A percentile compares a stretch with the other conserved stretches of the same genome.
These are phyloP conservation scores for Vishniacozyma victoriae DNA, from an alignment of 768 basidiomycete genomes.

Conservation along the genomic window DNA sequence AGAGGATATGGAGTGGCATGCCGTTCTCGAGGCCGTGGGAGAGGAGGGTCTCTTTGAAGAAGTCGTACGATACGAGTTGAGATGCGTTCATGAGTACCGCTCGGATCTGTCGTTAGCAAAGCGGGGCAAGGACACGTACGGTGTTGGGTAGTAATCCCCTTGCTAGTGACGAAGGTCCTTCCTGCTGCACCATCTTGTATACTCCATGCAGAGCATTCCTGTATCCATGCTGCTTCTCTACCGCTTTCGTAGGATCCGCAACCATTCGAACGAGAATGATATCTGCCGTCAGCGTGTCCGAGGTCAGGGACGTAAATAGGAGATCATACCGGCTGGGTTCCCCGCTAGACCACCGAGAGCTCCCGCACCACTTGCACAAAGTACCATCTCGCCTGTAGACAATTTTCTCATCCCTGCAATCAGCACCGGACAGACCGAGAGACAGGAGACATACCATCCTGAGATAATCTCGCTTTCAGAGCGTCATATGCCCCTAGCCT, in stretches of 20 bases:
- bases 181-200: conserved; percentile 38
- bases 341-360: conserved; percentile 42
- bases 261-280: conserved; percentile 43
- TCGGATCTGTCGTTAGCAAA: conserved; percentile 27
- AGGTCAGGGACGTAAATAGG: neutral
- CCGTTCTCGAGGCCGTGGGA: conserved; percentile 29
- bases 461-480: conserved; percentile 31
- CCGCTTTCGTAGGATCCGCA: conserved; percentile 38
- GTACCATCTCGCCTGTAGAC: conserved; percentile 27
- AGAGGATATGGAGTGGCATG: conserved; percentile 41
- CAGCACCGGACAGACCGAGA: neutral
- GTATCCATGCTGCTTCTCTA: conserved; percentile 31
- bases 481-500: conserved; percentile 44
- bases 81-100: conserved; percentile 45
- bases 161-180: conserved; percentile 28
- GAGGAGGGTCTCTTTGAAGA: conserved; percentile 41
- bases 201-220: conserved; percentile 40
- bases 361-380: conserved; percentile 41
- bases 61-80: conserved; percentile 44
- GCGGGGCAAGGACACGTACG: conserved; percentile 17
- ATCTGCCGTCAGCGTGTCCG: conserved; percentile 1
- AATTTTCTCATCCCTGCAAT: conserved; percentile 14
- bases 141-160: conserved; percentile 41
- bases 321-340: conserved; percentile 35
- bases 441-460: conserved; percentile 9